A percentile compares a stretch with the other conserved stretches of the same genome.
These are phyloP conservation scores for Linderniella brevidens DNA, from an alignment of 257 asterid species.

Conservation along the genomic window DNA sequence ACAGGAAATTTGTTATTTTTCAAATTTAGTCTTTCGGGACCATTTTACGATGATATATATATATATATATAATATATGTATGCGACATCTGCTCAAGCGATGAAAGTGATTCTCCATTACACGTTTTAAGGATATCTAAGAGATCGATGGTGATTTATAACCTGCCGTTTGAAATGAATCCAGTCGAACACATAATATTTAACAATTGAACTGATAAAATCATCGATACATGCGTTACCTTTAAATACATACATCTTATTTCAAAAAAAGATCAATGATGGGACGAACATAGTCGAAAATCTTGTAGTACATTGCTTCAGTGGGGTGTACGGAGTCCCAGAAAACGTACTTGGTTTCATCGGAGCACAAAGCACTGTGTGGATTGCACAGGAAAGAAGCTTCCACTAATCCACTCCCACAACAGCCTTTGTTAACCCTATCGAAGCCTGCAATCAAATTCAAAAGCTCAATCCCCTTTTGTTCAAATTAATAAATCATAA, in stretches of 20 bases:
- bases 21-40: no score
- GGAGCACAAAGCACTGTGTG: conserved; percentile 22
- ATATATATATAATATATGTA: no score
- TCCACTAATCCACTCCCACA: conserved; percentile 73
- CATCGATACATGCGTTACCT: no score
- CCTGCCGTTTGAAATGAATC: no score
- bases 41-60: no score
- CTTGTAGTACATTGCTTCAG: conserved; percentile 27
- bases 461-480: background rate
- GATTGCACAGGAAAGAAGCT: conserved; percentile 37
- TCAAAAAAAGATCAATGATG: background rate
- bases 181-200: no score
- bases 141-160: no score
- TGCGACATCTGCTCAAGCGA: no score
- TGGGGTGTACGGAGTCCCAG: conserved; percentile 72
- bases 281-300: background rate
- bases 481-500: background rate
- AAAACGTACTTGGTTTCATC: conserved; percentile 40
- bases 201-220: no score
- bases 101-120: no score
- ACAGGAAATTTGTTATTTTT: no score
- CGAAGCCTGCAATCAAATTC: conserved; percentile 28
- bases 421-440: conserved; percentile 41
- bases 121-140: no score
- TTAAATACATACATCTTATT: background rate